Conservation (phyloP, 345 rosid species). For the Firmiana major region DNA sequence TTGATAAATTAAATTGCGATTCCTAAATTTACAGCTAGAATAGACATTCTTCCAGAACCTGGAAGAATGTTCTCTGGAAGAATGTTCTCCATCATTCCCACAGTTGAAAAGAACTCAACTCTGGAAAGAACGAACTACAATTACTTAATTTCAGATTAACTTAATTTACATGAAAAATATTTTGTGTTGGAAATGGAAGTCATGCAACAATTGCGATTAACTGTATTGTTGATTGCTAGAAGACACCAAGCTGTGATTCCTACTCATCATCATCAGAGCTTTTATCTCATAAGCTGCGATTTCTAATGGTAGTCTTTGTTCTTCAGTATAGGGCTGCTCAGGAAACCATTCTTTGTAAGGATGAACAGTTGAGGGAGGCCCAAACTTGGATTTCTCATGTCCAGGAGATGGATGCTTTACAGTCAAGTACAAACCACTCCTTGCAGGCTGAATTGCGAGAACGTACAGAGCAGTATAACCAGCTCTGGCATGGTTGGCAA, state of each 20-base stretch:
- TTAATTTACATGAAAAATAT: not conserved
- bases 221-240: not conserved
- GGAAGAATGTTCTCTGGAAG: not conserved
- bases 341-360: conserved; percentile 74
- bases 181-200: not conserved
- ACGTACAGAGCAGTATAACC: conserved; percentile 79
- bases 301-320: conserved; percentile 24
- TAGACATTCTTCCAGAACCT: not conserved
- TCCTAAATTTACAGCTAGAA: not conserved
- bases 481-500: conserved; percentile 91
- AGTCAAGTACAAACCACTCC: conserved; percentile 63
- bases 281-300: not conserved
- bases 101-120: not conserved
- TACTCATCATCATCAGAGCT: no score
- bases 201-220: not conserved
- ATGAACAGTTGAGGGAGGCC: conserved; percentile 78
- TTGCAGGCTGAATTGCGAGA: conserved; percentile 80
- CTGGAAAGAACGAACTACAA: not conserved
- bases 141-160: not conserved
- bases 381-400: conserved; percentile 79
- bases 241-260: not conserved
- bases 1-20: not conserved
- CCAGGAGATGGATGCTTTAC: conserved; percentile 88
- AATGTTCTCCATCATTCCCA: not conserved
- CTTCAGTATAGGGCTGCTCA: conserved; percentile 88